Evolutionary conservation across 2,329 filamentous ascomycete genomes (phyloP).

Genomic region (Nannizziopsis arthrosporioides): DNA sequence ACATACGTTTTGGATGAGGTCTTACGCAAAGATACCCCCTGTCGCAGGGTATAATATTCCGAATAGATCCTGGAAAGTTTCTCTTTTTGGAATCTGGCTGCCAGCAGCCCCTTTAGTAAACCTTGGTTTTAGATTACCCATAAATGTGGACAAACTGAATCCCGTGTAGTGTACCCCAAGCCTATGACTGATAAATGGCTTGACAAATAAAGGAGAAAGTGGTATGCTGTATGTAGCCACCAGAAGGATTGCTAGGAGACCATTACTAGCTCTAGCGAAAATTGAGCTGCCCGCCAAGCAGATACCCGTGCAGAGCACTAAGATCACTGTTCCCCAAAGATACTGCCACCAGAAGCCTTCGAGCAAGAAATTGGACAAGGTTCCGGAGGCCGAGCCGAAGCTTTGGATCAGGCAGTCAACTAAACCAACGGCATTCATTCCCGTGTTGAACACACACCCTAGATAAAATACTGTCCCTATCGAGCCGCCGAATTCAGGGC

Average conservation of each 20-base stretch:
- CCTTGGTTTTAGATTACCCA: constrained; percentile 59
- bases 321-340: constrained; percentile 58
- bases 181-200: constrained; percentile 53
- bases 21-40: constrained; percentile 47
- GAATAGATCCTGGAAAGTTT: constrained; percentile 70
- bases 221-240: constrained; percentile 72
- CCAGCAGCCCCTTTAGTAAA: constrained; percentile 52
- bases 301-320: constrained; percentile 60
- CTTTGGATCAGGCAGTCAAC: constrained; percentile 72
- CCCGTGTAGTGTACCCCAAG: constrained; percentile 67
- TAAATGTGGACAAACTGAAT: constrained; percentile 56
- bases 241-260: constrained; percentile 57
- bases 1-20: constrained; percentile 17
- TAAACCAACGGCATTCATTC: constrained; percentile 75
- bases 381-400: constrained; percentile 48
- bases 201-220: constrained; percentile 56
- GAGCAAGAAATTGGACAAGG: constrained; percentile 49
- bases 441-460: constrained; percentile 79
- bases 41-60: constrained; percentile 72
- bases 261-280: constrained; percentile 71
- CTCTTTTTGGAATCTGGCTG: constrained; percentile 49
- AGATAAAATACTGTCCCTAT: constrained; percentile 82
- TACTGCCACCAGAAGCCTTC: constrained; percentile 68
- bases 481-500: constrained; percentile 78
- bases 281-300: constrained; percentile 70